Evolutionary conservation across 129 eudicot genomes (phyloP).

Genomic region (Tanacetum coccineum): DNA sequence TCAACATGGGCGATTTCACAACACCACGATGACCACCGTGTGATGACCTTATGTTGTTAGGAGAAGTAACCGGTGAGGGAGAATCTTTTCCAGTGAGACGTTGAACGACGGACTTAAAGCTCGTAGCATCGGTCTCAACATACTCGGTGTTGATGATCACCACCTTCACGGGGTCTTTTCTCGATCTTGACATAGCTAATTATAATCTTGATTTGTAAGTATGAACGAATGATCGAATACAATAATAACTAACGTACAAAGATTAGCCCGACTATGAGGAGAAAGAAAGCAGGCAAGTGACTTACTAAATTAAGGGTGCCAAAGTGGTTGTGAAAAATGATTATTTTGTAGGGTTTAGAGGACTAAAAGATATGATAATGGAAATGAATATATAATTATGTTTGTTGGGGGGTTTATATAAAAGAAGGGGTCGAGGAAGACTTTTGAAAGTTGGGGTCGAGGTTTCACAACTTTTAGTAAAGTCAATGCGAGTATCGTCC

Average conservation of each 20-base stretch:
- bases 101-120: constrained; percentile 85
- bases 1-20: constrained; percentile 20
- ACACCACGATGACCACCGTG: constrained; percentile 1
- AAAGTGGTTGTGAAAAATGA: background rate
- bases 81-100: constrained; percentile 80
- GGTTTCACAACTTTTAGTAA: background rate
- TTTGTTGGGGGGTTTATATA: constrained; percentile 28
- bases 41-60: background rate
- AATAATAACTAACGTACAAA: background rate
- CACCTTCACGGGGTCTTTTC: constrained; percentile 50
- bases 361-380: constrained; percentile 3
- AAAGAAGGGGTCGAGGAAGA: constrained; percentile 17
- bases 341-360: background rate
- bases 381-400: constrained; percentile 26
- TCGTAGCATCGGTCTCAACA: constrained; percentile 68
- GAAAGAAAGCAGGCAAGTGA: background rate
- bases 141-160: constrained; percentile 76
- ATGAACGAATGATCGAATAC: background rate
- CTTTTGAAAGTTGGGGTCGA: constrained; percentile 16
- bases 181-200: constrained; percentile 30
- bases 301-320: constrained; percentile 3
- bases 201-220: background rate
- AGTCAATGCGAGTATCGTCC: constrained; percentile 15
- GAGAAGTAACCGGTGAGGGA: constrained; percentile 30
- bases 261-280: background rate